Percentiles rank a stretch among this genome's conserved stretches.
Conservation (phyloP, 805 yeast species). For the Osmozyma mogii region DNA sequence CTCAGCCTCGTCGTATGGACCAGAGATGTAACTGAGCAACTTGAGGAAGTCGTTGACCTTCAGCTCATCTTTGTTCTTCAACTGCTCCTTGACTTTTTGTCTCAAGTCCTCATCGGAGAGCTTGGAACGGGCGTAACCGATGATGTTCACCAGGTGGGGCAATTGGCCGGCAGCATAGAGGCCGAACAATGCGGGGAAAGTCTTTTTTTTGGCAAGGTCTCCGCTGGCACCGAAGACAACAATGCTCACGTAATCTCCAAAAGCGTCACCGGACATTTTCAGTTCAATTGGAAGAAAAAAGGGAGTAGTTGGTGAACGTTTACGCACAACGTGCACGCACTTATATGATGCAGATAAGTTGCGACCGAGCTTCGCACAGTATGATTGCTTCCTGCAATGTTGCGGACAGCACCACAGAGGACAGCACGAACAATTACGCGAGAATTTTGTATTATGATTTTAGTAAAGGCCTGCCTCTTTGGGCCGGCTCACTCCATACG, state of each 20-base stretch:
- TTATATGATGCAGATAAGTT: too few relatives aligned
- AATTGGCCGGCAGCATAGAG: slow-evolving; percentile 59
- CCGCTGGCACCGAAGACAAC: slow-evolving; percentile 95
- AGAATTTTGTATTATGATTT: too few relatives aligned
- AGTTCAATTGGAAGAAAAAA: too few relatives aligned
- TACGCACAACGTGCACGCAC: too few relatives aligned
- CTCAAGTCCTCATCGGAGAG: slow-evolving; percentile 61
- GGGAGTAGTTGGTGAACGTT: too few relatives aligned
- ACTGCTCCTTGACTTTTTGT: slow-evolving; percentile 53
- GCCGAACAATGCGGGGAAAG: slow-evolving; percentile 82
- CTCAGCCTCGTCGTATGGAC: slow-evolving; percentile 72
- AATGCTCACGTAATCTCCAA: slow-evolving; percentile 60
- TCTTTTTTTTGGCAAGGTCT: slow-evolving; percentile 90
- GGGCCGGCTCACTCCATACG: too few relatives aligned
- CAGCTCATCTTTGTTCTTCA: slow-evolving; percentile 42
- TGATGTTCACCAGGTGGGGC: slow-evolving; percentile 60
- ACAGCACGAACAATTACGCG: too few relatives aligned
- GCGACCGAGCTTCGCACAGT: too few relatives aligned
- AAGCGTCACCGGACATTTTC: slow-evolving; percentile 31
- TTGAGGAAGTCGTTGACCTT: slow-evolving; percentile 57
- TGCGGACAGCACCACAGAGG: too few relatives aligned
- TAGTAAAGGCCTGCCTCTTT: too few relatives aligned
- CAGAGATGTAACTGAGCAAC: slow-evolving; percentile 61
- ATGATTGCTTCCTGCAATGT: too few relatives aligned
- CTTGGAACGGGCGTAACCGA: slow-evolving; percentile 89